Conservation (phyloP, 371 early-diverging fungal genomes). For the Mortierella sp. region DNA sequence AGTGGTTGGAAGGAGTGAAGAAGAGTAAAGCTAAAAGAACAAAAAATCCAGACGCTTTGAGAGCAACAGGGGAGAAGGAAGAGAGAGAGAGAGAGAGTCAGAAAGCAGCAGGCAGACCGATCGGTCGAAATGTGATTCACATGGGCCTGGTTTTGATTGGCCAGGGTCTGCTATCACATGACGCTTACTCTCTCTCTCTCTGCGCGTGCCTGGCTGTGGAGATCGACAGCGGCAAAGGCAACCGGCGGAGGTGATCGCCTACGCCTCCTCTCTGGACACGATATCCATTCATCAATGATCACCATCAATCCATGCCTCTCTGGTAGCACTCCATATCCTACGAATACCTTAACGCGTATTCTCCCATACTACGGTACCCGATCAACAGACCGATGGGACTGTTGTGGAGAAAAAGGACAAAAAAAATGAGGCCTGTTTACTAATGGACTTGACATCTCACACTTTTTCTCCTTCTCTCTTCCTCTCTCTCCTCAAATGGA, state of each 20-base stretch:
- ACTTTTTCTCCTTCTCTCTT: neutral
- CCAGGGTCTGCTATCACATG: neutral
- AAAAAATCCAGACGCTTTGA: neutral
- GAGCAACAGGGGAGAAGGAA: neutral
- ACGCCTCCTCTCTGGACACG: too few relatives aligned
- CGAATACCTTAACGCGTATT: too few relatives aligned
- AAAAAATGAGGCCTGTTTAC: too few relatives aligned
- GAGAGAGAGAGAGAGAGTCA: neutral
- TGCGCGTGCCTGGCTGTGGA: neutral
- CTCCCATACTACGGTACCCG: too few relatives aligned
- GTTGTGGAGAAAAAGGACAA: too few relatives aligned
- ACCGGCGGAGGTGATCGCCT: neutral
- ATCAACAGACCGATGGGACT: too few relatives aligned
- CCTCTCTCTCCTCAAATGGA: neutral
- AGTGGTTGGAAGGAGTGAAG: neutral
- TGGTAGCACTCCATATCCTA: too few relatives aligned
- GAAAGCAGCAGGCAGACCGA: neutral
- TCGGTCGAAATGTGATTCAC: slow-evolving; percentile 1
- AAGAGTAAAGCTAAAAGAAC: neutral
- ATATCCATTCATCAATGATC: too few relatives aligned
- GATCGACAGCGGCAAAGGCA: neutral
- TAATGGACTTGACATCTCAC: too few relatives aligned
- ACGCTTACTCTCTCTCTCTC: neutral
- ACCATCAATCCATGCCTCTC: too few relatives aligned
- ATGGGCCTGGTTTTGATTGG: neutral